Base-by-base conservation (phyloP, 176 grass and related monocot genomes). In the Puya raimondii region DNA sequence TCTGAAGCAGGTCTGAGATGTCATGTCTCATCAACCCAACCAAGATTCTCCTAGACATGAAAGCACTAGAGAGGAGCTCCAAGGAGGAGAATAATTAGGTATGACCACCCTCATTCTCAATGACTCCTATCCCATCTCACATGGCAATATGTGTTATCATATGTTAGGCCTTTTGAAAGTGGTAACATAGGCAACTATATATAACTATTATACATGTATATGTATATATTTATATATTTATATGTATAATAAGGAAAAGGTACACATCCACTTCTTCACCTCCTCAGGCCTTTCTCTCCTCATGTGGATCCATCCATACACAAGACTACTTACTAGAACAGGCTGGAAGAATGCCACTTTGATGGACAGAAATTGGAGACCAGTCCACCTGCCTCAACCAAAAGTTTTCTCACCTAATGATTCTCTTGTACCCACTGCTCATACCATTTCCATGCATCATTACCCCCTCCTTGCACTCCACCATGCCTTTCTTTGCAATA, bases 311-410 rank as follows among this genome's bases (percentile, higher is more conserved):
- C n/a, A 3, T 11, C 18, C 20, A 63, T 17, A 21, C 2, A 42
- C 33, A 42, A 42, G 33, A 42, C 4, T 21, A 42, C 33, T 7
- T 21, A 42, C 33, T 42, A 42, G 33, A 42, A 42, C 33, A 42
- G 33, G 33, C 33, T 33, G 29, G 29, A 33, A 33, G 56, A 59
- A 59, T 15, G 20, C 65, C 65, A 20, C 7, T 48, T 67, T 47
- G 25, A 56, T 56, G 17, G 21, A 13, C 65, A 47, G 65, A 15
- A 79, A 51, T 71, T 49, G 26, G 77, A 78, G 51, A 78, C 63
- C 75, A 78, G 70, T 78, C 70, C 75, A 78, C 64, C 75, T 78
- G 75, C 75, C 75, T 78, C 75, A 78, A 78, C 75, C 75, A 66
- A 78, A 78, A 78, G 75, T 70, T 78, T 52, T 70, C 63, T 65